These are phyloP conservation scores for Sungouiozyma ichnusensis DNA, from an alignment of 805 yeast species.

Conservation along the genomic window DNA sequence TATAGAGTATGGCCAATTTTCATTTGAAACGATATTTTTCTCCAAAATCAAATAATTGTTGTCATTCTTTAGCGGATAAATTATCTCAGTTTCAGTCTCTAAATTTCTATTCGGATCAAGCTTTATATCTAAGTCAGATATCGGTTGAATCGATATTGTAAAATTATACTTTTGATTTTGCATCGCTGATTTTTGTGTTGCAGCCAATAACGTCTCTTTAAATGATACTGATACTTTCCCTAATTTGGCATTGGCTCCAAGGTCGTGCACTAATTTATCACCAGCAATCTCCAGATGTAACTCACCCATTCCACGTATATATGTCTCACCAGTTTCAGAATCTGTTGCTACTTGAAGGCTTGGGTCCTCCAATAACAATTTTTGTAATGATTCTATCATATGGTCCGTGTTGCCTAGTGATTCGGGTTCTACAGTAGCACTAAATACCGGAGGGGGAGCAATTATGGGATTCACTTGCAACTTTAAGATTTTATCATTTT, in stretches of 20 bases:
- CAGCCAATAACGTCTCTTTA: conserved; percentile 49
- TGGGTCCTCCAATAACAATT: conserved; percentile 81
- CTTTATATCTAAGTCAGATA: conserved; percentile 4
- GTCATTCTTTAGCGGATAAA: conserved; percentile 25
- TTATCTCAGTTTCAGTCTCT: conserved; percentile 20
- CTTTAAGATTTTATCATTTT: conserved; percentile 28
- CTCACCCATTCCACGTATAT: conserved; percentile 97
- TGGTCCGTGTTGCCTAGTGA: conserved; percentile 71
- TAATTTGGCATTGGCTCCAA: conserved; percentile 70
- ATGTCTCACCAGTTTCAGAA: conserved; percentile 83
- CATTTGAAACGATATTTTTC: conserved; percentile 13
- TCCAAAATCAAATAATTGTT: conserved; percentile 29
- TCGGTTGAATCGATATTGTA: conserved; percentile 13
- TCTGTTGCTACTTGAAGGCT: conserved; percentile 61
- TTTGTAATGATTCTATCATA: conserved; percentile 57
- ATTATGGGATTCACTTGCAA: conserved; percentile 61
- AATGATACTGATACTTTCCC: conserved; percentile 85
- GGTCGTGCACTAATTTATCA: conserved; percentile 67
- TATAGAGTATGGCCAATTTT: conserved; percentile 38
- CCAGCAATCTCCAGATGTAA: conserved; percentile 82
- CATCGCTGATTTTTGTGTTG: conserved; percentile 1
- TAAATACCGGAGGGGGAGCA: conserved; percentile 89
- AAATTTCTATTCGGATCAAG: conserved; percentile 13
- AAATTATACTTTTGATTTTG: conserved; percentile 14
- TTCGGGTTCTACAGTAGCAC: conserved; percentile 71